Percentiles rank a stretch among this genome's conserved stretches.
These are phyloP conservation scores for Aspergillus sp. DNA, from an alignment of 2,329 filamentous ascomycete species.

Conservation along the genomic window DNA sequence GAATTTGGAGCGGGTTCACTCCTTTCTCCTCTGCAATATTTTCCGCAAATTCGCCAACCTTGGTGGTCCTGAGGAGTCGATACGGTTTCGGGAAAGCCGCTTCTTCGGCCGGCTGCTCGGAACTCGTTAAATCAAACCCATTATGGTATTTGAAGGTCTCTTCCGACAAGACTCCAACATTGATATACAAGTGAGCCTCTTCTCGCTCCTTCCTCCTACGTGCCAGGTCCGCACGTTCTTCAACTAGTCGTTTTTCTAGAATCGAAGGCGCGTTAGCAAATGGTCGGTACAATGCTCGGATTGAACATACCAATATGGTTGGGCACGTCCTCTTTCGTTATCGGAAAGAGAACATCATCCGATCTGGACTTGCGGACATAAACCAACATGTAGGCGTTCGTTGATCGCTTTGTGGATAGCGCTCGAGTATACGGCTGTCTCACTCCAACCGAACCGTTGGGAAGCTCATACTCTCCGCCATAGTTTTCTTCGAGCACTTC, in stretches of 20 bases:
- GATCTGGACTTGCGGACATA: conserved; percentile 86
- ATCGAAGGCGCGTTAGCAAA: not conserved
- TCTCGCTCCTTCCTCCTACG: conserved; percentile 83
- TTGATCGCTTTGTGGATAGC: conserved; percentile 65
- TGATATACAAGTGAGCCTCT: conserved; percentile 91
- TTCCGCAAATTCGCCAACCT: conserved; percentile 71
- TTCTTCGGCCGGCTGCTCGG: conserved; percentile 62
- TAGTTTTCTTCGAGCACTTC: conserved; percentile 97
- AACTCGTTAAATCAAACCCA: conserved; percentile 77
- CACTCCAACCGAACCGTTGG: conserved; percentile 57
- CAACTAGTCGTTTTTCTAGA: conserved; percentile 69
- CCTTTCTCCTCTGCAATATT: conserved; percentile 70
- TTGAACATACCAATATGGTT: conserved; percentile 67
- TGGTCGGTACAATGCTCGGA: not conserved
- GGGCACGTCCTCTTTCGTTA: conserved; percentile 77
- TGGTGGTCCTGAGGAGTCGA: conserved; percentile 71
- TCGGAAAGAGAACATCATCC: conserved; percentile 76
- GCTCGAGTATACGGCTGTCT: conserved; percentile 65
- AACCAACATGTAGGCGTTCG: conserved; percentile 98
- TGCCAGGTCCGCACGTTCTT: conserved; percentile 76
- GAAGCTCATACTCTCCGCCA: conserved; percentile 74
- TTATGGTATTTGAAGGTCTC: conserved; percentile 78
- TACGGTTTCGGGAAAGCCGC: conserved; percentile 70
- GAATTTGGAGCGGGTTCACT: conserved; percentile 67
- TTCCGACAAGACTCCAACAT: conserved; percentile 77